A percentile compares a stretch with the other conserved stretches of the same genome.
Conservation (phyloP, 495 filamentous ascomycete species). For the Aspergillus taichungensis region DNA sequence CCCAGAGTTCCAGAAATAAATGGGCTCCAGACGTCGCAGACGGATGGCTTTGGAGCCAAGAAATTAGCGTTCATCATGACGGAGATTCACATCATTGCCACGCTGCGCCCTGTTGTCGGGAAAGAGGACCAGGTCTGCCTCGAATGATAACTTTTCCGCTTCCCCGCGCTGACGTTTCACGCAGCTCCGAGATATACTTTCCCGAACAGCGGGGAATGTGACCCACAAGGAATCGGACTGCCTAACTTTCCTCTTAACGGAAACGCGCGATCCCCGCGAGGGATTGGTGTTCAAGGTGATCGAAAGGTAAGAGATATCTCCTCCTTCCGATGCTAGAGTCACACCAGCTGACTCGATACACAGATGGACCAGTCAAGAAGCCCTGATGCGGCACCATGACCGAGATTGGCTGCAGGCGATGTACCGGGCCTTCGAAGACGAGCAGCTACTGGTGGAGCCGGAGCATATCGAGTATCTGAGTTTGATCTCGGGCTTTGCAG, state of each 20-base stretch:
- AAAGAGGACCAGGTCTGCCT: background rate
- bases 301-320: conserved; percentile 1
- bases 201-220: background rate
- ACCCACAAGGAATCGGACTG: background rate
- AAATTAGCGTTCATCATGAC: background rate
- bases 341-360: background rate
- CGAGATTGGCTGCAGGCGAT: conserved; percentile 6
- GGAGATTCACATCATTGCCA: conserved; percentile 3
- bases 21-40: no score
- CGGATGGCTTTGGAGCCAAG: no score
- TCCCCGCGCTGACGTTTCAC: background rate
- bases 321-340: background rate
- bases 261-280: background rate
- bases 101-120: background rate
- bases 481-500: background rate
- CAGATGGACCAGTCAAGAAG: conserved; percentile 1
- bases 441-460: conserved; percentile 1
- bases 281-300: conserved; percentile 3
- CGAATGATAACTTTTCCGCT: background rate
- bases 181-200: conserved; percentile 4
- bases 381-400: conserved; percentile 1
- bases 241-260: conserved; percentile 3
- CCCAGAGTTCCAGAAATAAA: no score
- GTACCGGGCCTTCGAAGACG: conserved; percentile 3
- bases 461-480: conserved; percentile 1